phyloP scores from a whole-genome alignment of 345 rosid species.

The Psidium guajava region DNA sequence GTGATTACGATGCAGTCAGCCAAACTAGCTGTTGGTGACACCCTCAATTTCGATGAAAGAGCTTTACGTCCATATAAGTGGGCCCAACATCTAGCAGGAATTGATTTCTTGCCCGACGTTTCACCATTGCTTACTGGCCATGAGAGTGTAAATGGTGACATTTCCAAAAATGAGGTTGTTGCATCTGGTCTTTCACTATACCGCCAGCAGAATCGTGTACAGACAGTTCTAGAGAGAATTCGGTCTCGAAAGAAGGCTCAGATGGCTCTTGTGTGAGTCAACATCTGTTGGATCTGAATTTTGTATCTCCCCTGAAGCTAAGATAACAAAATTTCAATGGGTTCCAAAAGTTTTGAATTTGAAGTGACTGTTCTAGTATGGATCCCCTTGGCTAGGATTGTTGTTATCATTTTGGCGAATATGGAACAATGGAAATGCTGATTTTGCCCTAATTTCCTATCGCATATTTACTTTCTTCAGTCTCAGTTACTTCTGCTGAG shows the following conservation, averaged over 20 bases:
- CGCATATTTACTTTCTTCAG: background rate
- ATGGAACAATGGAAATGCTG: background rate
- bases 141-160: constrained; percentile 35
- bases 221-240: constrained; percentile 62
- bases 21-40: constrained; percentile 55
- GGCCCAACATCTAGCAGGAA: constrained; percentile 94
- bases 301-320: constrained; percentile 12
- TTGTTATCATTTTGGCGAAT: background rate
- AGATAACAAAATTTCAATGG: background rate
- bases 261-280: constrained; percentile 76
- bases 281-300: constrained; percentile 28
- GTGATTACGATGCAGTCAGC: constrained; percentile 59
- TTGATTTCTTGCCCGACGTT: constrained; percentile 83
- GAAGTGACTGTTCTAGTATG: background rate
- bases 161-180: constrained; percentile 33
- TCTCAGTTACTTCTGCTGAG: background rate
- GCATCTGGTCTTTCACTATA: constrained; percentile 45
- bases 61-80: constrained; percentile 78
- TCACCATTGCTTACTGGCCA: constrained; percentile 47
- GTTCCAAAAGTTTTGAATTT: background rate
- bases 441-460: background rate
- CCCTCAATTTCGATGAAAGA: constrained; percentile 43
- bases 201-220: constrained; percentile 64
- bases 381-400: background rate
- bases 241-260: constrained; percentile 58